Conservation (phyloP, 2,329 filamentous ascomycete species). For the Aureobasidium sp. region DNA sequence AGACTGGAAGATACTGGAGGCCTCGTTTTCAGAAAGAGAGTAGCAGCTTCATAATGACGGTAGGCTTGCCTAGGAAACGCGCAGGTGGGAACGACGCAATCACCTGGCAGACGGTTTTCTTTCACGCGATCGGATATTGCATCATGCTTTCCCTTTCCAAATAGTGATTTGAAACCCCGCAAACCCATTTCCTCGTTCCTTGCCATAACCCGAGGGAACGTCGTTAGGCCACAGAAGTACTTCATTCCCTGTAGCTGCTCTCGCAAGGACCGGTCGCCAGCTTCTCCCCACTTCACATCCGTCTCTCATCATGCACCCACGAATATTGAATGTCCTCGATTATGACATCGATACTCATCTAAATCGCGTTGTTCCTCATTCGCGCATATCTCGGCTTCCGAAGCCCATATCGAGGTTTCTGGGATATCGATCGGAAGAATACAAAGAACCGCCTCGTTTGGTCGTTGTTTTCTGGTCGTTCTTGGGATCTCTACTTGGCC, state of each 20-base stretch:
- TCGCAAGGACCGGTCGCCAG: neutral
- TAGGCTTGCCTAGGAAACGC: neutral
- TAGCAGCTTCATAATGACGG: neutral
- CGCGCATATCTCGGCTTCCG: constrained; percentile 56
- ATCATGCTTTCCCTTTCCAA: neutral
- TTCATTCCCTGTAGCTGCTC: neutral
- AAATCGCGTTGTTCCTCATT: constrained; percentile 60
- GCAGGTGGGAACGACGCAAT: neutral
- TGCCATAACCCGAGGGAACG: neutral
- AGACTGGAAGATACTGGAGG: no score
- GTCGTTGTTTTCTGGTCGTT: constrained; percentile 35
- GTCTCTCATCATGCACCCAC: constrained; percentile 3
- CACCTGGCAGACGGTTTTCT: neutral
- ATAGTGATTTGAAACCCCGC: neutral
- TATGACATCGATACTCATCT: constrained; percentile 70
- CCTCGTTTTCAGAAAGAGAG: neutral
- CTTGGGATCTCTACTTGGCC: constrained; percentile 34
- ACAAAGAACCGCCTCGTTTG: constrained; percentile 32
- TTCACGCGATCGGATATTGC: neutral
- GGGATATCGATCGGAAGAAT: constrained; percentile 31
- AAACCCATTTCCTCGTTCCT: neutral
- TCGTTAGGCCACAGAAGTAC: neutral
- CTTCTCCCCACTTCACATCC: neutral
- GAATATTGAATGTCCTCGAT: constrained; percentile 28
- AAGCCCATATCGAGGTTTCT: constrained; percentile 58